Evolutionary conservation across 2,329 filamentous ascomycete species (phyloP), one percentile per base, ranked within the genome.

Genomic region (Ophiosphaerella korrae): DNA sequence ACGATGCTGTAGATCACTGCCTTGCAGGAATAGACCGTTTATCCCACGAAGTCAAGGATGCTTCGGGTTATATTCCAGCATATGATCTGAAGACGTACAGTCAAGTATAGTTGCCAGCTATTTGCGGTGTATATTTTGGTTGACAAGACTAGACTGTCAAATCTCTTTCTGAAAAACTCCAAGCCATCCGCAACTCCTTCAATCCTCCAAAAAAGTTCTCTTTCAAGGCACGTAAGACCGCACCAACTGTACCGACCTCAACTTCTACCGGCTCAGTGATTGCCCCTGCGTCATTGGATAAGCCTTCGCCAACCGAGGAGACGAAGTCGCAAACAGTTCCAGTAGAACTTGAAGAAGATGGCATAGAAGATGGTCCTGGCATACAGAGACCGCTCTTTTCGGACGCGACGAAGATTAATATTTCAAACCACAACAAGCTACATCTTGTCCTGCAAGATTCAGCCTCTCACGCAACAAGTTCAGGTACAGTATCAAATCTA

Each of bases 21-120:
- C 81, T 96, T 12, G 86, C 88, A 13, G 84, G 85, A 55, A 94
- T 97, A 64, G 87, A 89, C 26, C 84, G 85, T 50, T 81, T 97
- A 13, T 92, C 91, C 1, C 88, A 88, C 57, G 88, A 94, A 63
- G 89, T 97, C 34, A 88, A 90, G 60, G 92, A 97, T 74, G 89
- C 90, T 0, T 85, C 88, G 1, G 86, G 87, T 48, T 91, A 88
- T 60, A 84, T 96, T 13, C 92, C 94, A 2, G 86, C 91, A 7
- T 95, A 97, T 70, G 94, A 97, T 66, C 90, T 94, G 72, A 85
- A 90, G 62, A 88, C 88, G 21, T 97, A 96, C 68, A 84, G 87
- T 37, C 86, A 92, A 77, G 90, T 92, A 74, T 47, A 66, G 52
- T n/a, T 14, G 1, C 18, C 5, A 11, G 32, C 18, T 16, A 3